phyloP scores from a whole-genome alignment of 2,329 filamentous ascomycete genomes.

The Elsinoe fawcettii region DNA sequence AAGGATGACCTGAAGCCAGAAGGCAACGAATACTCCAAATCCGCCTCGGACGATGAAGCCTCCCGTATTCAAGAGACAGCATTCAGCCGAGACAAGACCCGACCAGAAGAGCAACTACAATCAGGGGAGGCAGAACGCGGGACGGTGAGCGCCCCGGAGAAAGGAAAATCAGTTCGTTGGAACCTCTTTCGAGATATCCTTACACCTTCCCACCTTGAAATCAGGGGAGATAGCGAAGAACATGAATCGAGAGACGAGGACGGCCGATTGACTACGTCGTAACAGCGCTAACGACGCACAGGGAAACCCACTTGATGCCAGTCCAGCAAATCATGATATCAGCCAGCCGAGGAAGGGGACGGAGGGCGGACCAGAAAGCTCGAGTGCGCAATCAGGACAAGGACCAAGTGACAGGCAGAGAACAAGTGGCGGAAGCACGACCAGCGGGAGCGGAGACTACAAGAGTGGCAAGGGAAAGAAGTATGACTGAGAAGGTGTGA shows the following conservation, averaged over 20 bases:
- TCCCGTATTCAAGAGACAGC: conserved; percentile 52
- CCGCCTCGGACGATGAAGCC: conserved; percentile 54
- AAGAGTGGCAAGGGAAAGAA: conserved; percentile 7
- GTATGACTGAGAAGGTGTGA: neutral
- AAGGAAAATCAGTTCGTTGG: neutral
- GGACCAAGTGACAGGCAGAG: conserved; percentile 34
- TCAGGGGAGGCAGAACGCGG: conserved; percentile 31
- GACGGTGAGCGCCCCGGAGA: conserved; percentile 14
- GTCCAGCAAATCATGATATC: conserved; percentile 53
- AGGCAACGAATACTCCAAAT: conserved; percentile 59
- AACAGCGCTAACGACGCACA: conserved; percentile 19
- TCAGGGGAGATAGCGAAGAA: neutral
- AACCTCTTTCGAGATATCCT: neutral
- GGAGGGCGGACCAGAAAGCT: conserved; percentile 36
- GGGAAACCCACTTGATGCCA: conserved; percentile 49
- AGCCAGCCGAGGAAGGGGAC: conserved; percentile 41
- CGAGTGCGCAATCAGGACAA: conserved; percentile 29
- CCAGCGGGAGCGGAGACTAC: neutral
- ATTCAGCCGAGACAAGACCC: conserved; percentile 60
- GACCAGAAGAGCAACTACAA: conserved; percentile 53
- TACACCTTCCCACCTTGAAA: neutral
- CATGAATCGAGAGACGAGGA: neutral
- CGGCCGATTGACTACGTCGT: neutral
- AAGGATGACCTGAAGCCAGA: conserved; percentile 57
- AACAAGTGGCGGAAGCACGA: conserved; percentile 19